phyloP scores from a whole-genome alignment of 2,329 filamentous ascomycete species.

The Davidsoniella australis region DNA sequence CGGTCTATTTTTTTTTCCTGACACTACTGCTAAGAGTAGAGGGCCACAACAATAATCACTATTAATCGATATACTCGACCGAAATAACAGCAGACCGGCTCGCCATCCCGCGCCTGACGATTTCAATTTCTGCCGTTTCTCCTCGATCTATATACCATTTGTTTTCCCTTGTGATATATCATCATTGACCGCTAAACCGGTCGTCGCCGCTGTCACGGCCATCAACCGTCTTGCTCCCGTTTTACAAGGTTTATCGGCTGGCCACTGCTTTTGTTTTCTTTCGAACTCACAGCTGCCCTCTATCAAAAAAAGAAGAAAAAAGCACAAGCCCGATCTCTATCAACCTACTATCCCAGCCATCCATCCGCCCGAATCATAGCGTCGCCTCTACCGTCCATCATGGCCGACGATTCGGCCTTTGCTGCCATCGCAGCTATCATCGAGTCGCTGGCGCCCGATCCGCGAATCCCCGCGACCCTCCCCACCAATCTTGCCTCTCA shows the following conservation, averaged over 20 bases:
- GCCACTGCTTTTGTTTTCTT: not conserved
- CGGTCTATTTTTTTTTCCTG: not conserved
- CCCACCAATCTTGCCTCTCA: slow-evolving; percentile 28
- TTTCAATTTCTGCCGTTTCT: not conserved
- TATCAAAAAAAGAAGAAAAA: not conserved
- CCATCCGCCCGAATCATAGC: not conserved
- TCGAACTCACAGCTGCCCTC: not conserved
- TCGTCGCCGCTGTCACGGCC: too few species aligned
- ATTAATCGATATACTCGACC: too few species aligned
- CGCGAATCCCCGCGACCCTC: slow-evolving; percentile 23
- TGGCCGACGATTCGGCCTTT: slow-evolving; percentile 39
- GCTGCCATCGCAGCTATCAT: slow-evolving; percentile 36
- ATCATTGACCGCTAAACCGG: too few species aligned
- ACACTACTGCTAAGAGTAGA: too few species aligned
- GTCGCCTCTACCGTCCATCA: slow-evolving; percentile 15
- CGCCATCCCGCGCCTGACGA: too few species aligned
- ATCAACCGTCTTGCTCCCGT: too few species aligned
- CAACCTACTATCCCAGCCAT: not conserved
- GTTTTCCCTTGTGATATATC: too few species aligned
- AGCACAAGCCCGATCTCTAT: not conserved
- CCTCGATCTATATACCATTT: not conserved
- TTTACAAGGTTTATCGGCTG: not conserved
- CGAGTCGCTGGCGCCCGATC: slow-evolving; percentile 31
- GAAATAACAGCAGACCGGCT: too few species aligned
- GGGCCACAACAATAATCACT: not conserved